Base-by-base conservation (phyloP, 768 basidiomycete species). In the Collybia mongolica region DNA sequence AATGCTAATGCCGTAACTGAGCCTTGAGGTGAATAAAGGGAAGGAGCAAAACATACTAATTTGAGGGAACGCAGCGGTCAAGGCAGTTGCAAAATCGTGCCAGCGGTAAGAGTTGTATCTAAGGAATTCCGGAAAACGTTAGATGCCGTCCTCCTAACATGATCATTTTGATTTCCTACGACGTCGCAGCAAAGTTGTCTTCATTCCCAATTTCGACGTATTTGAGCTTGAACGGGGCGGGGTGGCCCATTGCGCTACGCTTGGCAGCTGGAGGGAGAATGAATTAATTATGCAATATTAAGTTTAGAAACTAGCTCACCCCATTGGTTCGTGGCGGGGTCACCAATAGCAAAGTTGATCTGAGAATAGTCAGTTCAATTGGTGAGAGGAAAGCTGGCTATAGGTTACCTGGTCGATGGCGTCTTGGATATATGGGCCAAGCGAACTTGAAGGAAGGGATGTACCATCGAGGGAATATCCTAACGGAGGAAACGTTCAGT, bases 141-240 rank as follows among this genome's bases (percentile, higher is more conserved):
- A 14, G 9, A 19, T 46, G 5, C 19, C 23, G 6, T 40, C 39
- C n/a, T 2, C 9, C 19, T 14, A 40, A 9, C 12, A 17, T 17
- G 5, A 32, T 5, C 4, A 26, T 26, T 26, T 4, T 26, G 24
- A 32, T 2, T 32, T 32, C 32, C 11, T 46, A 20, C 24, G 19
- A 20, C 6, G 35, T 5, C 9, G 6, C 32, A 2, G 32, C 32
- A 14, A 32, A 32, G 14, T 32, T 32, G 32, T 32, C 76, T 67
- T 85, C 83, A 54, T 84, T 84, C 23, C 82, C 82, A n/a, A 84
- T 63, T 58, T 83, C 80, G 3, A 83, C 68, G 46, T 72, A 78
- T 2, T 60, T 69, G 39, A 85, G 65, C 0, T 54, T 53, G 61
- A 80, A 85, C 0, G 82, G 81, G 12, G 71, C 72, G 7, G 79